Evolutionary conservation across 2,329 filamentous ascomycete genomes (phyloP), one percentile per base, ranked within the genome.

Genomic region (Sclerotinia trifoliorum): DNA sequence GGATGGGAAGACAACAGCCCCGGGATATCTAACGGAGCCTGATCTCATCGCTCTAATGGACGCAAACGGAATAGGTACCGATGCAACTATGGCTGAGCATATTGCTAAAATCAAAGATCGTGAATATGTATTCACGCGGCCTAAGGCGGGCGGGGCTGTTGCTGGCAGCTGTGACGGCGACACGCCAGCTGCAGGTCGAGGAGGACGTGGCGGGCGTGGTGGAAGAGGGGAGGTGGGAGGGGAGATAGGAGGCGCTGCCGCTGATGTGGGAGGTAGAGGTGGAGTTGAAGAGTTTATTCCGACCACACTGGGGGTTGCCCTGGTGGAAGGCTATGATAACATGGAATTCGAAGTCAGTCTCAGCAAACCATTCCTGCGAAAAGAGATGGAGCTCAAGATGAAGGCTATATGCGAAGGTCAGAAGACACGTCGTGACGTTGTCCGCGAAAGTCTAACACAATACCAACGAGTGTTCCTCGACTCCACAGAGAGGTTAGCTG

Each of bases 71-170:
- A 99, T 99, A 72, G 95, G 95, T 17, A 99, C 95, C 13, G 95
- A 99, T 80, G 95, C 95, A 8, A 99, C 95, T 1, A 99, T 99
- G 95, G 95, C 95, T 0, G 95, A 99, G 75, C 95, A 99, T 77
- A 99, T 99, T 75, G 88, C 92, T 69, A 99, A 94, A 79, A 96
- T 99, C 74, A 93, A 98, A 79, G 88, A 94, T 69, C 85, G 95
- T 69, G 85, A 94, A 74, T 99, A 99, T 76, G 94, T 93, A 62
- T 86, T 88, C 68, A 89, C 90, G 77, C 77, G 87, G 80, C 77
- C 83, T 76, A 84, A 80, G 70, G 78, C 76, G 63, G 77, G 77
- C 67, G 74, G 78, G 71, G 76, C 73, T 26, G 75, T 69, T 3
- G 58, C 32, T 56, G 62, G 35, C 15, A 67, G 68, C 26, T 55